These are phyloP conservation scores for Oryza meridionalis DNA, from an alignment of 176 grass and related monocot species.

Conservation along the genomic window DNA sequence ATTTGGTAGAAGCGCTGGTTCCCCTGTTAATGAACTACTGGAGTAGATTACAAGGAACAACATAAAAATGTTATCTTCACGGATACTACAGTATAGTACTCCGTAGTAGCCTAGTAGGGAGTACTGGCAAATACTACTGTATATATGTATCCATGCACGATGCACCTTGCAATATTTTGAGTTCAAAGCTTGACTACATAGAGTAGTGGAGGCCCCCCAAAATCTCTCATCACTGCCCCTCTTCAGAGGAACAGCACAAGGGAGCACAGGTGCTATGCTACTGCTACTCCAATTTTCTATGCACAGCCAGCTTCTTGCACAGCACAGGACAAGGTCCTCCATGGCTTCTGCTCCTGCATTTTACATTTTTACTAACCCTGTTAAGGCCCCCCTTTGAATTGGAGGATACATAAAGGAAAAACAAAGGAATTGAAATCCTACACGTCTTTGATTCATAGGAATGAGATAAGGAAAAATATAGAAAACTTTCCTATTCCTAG, in stretches of 20 bases:
- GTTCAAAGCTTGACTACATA: neutral
- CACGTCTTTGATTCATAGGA: no score
- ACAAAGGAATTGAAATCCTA: no score
- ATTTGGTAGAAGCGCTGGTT: neutral
- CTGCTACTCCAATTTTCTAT: neutral
- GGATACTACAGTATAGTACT: neutral
- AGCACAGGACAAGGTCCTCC: conserved; percentile 4
- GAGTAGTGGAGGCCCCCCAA: neutral
- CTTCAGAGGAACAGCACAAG: neutral
- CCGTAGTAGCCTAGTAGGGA: neutral
- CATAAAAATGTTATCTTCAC: neutral
- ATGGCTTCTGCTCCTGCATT: neutral
- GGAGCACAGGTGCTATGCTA: neutral
- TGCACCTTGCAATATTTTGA: neutral
- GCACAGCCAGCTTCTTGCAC: neutral
- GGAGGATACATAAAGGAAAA: no score
- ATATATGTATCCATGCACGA: neutral
- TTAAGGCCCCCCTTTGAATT: no score
- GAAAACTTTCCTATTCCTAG: no score
- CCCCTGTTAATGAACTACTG: neutral
- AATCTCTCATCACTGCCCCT: conserved; percentile 15
- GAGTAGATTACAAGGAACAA: neutral
- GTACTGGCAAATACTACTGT: no score
- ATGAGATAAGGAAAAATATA: no score
- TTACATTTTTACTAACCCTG: no score